Evolutionary conservation across 805 yeast species (phyloP), one percentile per base, ranked within the genome.

Genomic region (Nakazawaea ambrosiae): DNA sequence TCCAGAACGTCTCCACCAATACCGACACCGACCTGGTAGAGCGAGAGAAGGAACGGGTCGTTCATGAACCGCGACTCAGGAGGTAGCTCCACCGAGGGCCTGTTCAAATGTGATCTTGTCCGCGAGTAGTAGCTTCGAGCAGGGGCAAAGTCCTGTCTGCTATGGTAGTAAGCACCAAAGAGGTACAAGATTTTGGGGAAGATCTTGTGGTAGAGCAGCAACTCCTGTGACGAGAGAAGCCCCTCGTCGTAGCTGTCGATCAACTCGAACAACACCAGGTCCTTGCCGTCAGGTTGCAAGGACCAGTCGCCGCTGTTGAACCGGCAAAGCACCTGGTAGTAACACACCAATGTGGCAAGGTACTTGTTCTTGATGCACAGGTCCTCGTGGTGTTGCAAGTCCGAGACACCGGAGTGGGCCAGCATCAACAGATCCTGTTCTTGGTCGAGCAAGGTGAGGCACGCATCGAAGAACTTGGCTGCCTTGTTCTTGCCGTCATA

Each of bases 111-210:
- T 26, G 54, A 49, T 19, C 65, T 49, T 5, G 64, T 60, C 37
- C 61, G 59, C 25, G 51, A 37, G 42, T 61, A 67, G 41, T 66
- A 66, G 39, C 58, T 60, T 37, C 64, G 60, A 2, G 76, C 65
- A 1, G 57, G 50, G 15, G 51, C 49, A 4, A 61, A 38, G 16
- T 66, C 57, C 4, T 68, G 66, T 9, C 49, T 45, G 12, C 50
- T 41, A 34, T 71, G 77, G 42, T 57, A 53, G 36, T 58, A 56
- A 3, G 61, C 32, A 2, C 65, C 78, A 33, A 62, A 58, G 15
- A 70, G 41, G 41, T 65, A 68, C 20, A 57, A 58, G 4, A 68
- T 48, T 26, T 54, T 49, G 2, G 73, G 65, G 4, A 65, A 41
- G 16, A 70, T 40, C 19, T 52, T 49, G 33, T 58, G 60, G 41